Conservation (phyloP, 2,329 filamentous ascomycete species). For the Ophiostoma quercus region DNA sequence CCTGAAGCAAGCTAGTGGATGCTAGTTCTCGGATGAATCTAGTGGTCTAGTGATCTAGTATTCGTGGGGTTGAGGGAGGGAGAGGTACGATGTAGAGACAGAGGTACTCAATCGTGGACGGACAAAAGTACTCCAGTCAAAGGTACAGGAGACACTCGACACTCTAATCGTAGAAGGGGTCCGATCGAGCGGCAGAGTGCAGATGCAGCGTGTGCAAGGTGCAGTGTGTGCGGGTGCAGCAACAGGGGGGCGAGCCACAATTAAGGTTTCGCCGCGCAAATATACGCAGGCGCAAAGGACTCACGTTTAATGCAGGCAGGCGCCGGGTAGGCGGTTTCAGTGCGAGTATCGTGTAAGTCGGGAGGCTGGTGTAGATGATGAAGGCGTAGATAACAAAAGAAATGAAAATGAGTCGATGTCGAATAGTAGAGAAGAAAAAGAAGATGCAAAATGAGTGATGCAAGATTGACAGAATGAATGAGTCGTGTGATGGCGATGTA, state of each 20-base stretch:
- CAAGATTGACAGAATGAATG: not conserved
- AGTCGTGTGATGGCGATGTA: too few species aligned
- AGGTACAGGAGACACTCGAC: not conserved
- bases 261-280: conserved; percentile 25
- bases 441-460: not conserved
- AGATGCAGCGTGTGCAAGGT: not conserved
- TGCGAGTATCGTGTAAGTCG: not conserved
- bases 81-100: too few species aligned
- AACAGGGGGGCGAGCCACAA: conserved; percentile 22
- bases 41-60: too few species aligned
- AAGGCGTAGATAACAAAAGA: not conserved
- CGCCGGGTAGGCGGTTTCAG: conserved; percentile 19
- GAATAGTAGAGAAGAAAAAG: not conserved
- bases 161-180: too few species aligned
- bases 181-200: not conserved
- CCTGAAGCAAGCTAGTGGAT: conserved; percentile 6
- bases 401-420: not conserved
- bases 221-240: not conserved
- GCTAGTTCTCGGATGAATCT: not conserved
- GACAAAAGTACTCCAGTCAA: too few species aligned
- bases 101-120: too few species aligned
- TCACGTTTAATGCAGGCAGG: conserved; percentile 15
- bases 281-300: conserved; percentile 18
- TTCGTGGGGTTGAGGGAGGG: conserved; percentile 14
- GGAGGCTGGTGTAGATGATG: not conserved